Percentiles rank a stretch among this genome's conserved stretches.
phyloP scores from a whole-genome alignment of 1,139 yeast species.

The Diutina scorzettiae region DNA sequence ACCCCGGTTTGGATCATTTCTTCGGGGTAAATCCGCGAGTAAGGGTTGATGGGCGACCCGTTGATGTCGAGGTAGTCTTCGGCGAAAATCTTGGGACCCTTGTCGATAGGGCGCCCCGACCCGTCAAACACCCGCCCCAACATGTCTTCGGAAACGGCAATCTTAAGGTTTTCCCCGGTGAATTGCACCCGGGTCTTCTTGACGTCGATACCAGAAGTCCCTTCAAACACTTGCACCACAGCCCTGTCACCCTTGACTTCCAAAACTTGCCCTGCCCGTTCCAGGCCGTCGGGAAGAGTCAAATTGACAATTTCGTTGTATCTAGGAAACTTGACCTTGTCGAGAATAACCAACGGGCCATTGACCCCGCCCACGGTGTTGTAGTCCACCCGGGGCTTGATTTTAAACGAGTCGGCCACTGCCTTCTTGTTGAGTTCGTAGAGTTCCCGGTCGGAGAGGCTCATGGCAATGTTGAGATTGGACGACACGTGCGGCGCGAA shows the following conservation, averaged over 20 bases:
- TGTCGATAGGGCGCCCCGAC: slow-evolving; percentile 96
- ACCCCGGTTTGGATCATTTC: slow-evolving; percentile 99
- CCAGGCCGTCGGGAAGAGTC: slow-evolving; percentile 89
- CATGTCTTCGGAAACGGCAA: slow-evolving; percentile 94
- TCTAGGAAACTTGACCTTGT: slow-evolving; percentile 92
- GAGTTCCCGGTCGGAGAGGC: slow-evolving; percentile 41
- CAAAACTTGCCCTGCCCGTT: slow-evolving; percentile 93
- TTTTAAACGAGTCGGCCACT: slow-evolving; percentile 79
- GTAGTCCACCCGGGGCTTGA: slow-evolving; percentile 82
- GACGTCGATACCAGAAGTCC: slow-evolving; percentile 95
- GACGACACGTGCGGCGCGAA: neutral
- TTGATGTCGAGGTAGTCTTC: slow-evolving; percentile 96
- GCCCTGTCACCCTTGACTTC: slow-evolving; percentile 97
- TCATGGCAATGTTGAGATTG: slow-evolving; percentile 1
- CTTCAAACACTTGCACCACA: slow-evolving; percentile 96
- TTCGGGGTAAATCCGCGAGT: slow-evolving; percentile 96
- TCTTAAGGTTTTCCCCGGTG: slow-evolving; percentile 86
- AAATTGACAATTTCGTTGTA: slow-evolving; percentile 93
- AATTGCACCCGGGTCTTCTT: slow-evolving; percentile 95
- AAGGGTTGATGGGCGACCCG: slow-evolving; percentile 98
- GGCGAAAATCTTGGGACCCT: slow-evolving; percentile 96
- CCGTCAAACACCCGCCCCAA: slow-evolving; percentile 98
- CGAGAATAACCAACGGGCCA: slow-evolving; percentile 94
- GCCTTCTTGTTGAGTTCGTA: slow-evolving; percentile 83
- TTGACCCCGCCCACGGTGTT: slow-evolving; percentile 97